Base-by-base conservation (phyloP, 2,329 filamentous ascomycete genomes). In the Xylaria hypoxylon region DNA sequence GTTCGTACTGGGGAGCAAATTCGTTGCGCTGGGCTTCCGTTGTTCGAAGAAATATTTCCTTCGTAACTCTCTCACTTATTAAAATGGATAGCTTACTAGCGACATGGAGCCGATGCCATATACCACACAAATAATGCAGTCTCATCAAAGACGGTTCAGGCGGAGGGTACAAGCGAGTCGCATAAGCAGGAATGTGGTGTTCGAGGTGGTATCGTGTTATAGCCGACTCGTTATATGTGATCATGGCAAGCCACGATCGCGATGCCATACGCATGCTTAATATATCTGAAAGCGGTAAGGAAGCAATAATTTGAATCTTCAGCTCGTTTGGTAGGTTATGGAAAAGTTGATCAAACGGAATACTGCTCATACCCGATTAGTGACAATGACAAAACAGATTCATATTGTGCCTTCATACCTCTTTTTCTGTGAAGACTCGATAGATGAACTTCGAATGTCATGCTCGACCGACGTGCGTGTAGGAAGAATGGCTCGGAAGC, bases 61-160 rank as follows among this genome's bases (percentile, higher is more conserved):
- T 89, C 3, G 86, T 88, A 15, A 89, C 87, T 83, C 88, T 87
- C 70, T 89, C 85, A 69, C 87, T 87, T 77, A 90, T 90, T 59
- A 88, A 78, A 64, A 83, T 84, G 0, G 88, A 84, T 15, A 90
- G 77, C 75, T 90, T 90, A 10, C 86, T 84, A 13, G 88, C 86
- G 28, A 90, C 87, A 72, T 90, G 87, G 1, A 90, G 77, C 19
- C 88, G 84, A 74, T 90, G 88, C 88, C 88, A 90, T 71, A 90
- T 79, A 22, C 87, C 85, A 72, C 88, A 90, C 0, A 90, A 77
- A 68, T 90, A 85, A 71, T 89, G 86, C 38, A 90, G 83, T 66
- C 82, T 88, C 59, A 87, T 79, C 19, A 82, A 77, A 19, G 79
- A 73, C 4, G 80, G 76, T 44, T 85, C 80, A n/a, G 81, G 80